Base-by-base conservation (phyloP, 2,329 filamentous ascomycete genomes). In the Calcarisporium arbuscula region DNA sequence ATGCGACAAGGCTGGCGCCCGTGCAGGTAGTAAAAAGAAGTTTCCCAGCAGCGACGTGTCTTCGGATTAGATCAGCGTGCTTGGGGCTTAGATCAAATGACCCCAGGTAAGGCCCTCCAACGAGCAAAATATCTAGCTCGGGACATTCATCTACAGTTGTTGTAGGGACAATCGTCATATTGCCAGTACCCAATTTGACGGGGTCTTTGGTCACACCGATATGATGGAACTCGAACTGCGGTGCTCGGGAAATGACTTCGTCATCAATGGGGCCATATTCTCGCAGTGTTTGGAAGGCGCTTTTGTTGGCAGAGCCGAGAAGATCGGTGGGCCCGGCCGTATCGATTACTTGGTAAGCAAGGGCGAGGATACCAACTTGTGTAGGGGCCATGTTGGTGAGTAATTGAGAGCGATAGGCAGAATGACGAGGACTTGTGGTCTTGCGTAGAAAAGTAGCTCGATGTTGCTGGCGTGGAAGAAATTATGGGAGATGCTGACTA, bases 11-110 rank as follows among this genome's bases (percentile, higher is more conserved):
- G 1, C 42, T 25, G 2, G 53, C 53, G 1, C 62, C 62, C 1
- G 60, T 65, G 36, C 62, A 65, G 2, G 44, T 62, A 2, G 55
- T 51, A 16, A 60, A 58, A 2, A 62, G 34, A 2, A 50, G 15
- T 27, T 61, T 64, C 1, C 56, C 59, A 29, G 53, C 44, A 2
- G 49, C 50, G 5, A 57, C 55, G 32, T 65, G 61, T 4, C 40
- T 36, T 3, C 41, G 50, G n/a, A 64, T 52, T 19, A 64, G 49
- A 1, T 54, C 48, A 4, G 44, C 43, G 14, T 49, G 53, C 18
- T 48, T 46, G 1, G 51, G 50, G 4, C 53, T 32, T 5, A 62
- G 40, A 7, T 49, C 36, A 30, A 52, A 59, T 0, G 20, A 37
- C 2, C 18, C 19, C 1, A 49, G 43, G 19, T 53, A 48, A 1